phyloP scores from a whole-genome alignment of 345 rosid genomes.

The Acer saccharum region DNA sequence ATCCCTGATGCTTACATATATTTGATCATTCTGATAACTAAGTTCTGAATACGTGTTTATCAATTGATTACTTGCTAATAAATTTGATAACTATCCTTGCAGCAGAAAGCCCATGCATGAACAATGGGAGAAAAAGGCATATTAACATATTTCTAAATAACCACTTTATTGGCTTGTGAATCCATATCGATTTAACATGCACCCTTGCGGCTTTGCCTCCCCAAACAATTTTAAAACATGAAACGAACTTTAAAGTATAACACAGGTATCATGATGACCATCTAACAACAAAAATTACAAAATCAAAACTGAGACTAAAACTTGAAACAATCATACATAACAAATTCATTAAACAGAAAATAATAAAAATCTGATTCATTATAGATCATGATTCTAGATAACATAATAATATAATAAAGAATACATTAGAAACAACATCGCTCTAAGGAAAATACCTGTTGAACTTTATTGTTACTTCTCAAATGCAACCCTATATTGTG shows the following conservation, averaged over 20 bases:
- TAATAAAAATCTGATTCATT: not conserved
- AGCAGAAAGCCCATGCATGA: not conserved
- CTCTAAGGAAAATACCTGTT: constrained; percentile 51
- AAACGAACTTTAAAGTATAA: not conserved
- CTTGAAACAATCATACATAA: not conserved
- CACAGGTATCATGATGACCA: not conserved
- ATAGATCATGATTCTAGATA: not conserved
- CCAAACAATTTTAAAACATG: not conserved
- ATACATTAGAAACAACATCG: constrained; percentile 13
- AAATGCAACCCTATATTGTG: too few species aligned
- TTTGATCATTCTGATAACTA: not conserved
- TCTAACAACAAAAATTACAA: not conserved
- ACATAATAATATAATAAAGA: not conserved
- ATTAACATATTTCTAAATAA: not conserved
- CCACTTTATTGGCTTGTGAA: not conserved
- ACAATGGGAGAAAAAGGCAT: not conserved
- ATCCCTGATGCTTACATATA: not conserved
- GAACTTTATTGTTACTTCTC: too few species aligned
- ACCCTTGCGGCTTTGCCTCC: not conserved
- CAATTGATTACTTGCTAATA: constrained; percentile 1
- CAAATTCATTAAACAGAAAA: constrained; percentile 2
- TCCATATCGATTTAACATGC: not conserved
- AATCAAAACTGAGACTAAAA: not conserved
- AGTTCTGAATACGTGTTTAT: not conserved
- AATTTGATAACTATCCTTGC: not conserved